Base-by-base conservation (phyloP, 2,329 filamentous ascomycete genomes). In the Trichoderma endophyticum region DNA sequence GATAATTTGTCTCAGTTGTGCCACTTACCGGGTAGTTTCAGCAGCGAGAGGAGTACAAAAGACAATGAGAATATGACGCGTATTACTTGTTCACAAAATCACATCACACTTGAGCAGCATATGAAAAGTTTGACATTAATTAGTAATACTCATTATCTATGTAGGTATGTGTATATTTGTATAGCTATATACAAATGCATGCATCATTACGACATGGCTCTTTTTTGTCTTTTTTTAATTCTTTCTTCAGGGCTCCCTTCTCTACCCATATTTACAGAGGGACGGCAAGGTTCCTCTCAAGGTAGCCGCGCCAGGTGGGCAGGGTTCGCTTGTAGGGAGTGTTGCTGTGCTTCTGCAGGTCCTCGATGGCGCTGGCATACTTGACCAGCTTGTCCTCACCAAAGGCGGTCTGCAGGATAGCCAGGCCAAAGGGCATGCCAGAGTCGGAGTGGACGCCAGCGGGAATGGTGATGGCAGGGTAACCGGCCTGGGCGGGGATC, bases 401-500 rank as follows among this genome's bases (percentile, higher is more conserved):
- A 84, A 87, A 92, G 0, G 89, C 90, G 1, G 89, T 91, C 67
- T 89, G 83, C 79, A 84, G 80, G 79, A 92, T 82, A 0, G 84
- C 88, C 30, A 92, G 78, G 1, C 89, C 89, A 73, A 89, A 90
- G 0, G 88, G 88, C 87, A 91, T 90, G 7, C 88, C 87, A 2
- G 80, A 82, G 4, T 85, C 86, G 14, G 78, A 81, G 74, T 87
- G 83, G 6, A 89, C 82, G 1, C 90, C 90, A 0, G 86, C 89
- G 0, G 92, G 92, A 1, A 94, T 78, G 0, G 91, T 93, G 65
- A 94, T 84, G 77, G 92, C 86, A 0, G 92, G 92, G 77, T 94
- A 94, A 0, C 92, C 91, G 6, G 92, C 92, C 80, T 94, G 91
- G 0, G 92, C 92, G 0, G 91, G 90, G 72, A 93, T 87, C 80